Base-by-base conservation (phyloP, 176 grass and related monocot genomes). In the Leersia perrieri region DNA sequence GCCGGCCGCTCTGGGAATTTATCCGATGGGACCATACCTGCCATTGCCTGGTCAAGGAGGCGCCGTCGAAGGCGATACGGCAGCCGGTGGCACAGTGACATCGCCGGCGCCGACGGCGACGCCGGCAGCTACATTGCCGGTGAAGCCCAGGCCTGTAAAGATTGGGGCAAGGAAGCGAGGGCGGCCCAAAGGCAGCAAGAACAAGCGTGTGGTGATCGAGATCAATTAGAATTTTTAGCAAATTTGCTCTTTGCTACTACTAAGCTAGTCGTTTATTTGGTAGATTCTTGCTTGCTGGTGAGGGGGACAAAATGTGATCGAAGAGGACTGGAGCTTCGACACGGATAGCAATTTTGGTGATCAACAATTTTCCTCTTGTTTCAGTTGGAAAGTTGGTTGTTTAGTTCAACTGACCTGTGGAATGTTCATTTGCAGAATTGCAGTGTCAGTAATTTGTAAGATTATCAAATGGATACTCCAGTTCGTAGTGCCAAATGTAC, bases 161-260 rank as follows among this genome's bases (percentile, higher is more conserved):
- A n/a, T 70, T 39, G 78, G 33, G 33, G 66, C 23, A 22, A 80
- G 34, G 49, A 60, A 80, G 66, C 66, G 66, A 68, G 78, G 78
- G 33, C 33, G 66, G 16, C 78, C 66, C 49, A 80, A 70, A 80
- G 49, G 65, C 15, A 80, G 33, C 49, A 80, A 80, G 78, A 80
- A 70, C 53, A 80, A 70, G 66, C 69, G 60, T 41, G 78, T 60
- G 47, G 78, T 80, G 65, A 80, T 80, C 57, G 49, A 80, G 33
- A 70, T 70, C 78, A 70, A 80, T 38, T 69, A 80, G 49, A 45
- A 60, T 55, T 34, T 38, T 45, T n/a, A 11, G 10, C 2, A 3
- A 53, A 60, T 58, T 12, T 0, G 65, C 22, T 57, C n/a, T 18
- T 69, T 22, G 40, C 3, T n/a, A n/a, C n/a, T n/a, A n/a, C n/a